Percentiles rank a stretch among this genome's conserved stretches.
phyloP scores from a whole-genome alignment of 768 basidiomycete species.

The Auriculariales sp. region DNA sequence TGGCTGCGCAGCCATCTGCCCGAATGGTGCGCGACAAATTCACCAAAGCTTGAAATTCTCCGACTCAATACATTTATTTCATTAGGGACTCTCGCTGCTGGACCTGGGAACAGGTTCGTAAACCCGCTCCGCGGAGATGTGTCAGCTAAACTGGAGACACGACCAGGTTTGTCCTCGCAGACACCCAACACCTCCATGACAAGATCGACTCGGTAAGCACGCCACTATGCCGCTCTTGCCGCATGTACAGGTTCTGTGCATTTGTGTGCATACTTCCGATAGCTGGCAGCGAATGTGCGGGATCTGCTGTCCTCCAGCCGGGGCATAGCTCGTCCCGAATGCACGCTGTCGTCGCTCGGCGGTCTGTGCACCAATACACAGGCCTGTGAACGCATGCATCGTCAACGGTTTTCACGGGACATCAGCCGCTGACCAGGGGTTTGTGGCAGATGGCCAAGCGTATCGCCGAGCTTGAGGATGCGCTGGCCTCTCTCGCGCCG shows the following conservation, averaged over 20 bases:
- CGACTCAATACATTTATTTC: background rate
- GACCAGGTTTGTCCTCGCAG: background rate
- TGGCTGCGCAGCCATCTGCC: background rate
- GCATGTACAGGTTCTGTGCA: background rate
- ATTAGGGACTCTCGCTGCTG: background rate
- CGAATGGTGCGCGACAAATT: background rate
- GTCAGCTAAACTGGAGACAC: background rate
- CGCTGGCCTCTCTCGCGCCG: conserved; percentile 33
- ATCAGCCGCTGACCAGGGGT: too few species aligned
- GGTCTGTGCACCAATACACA: too few species aligned
- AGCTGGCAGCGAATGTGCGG: too few species aligned
- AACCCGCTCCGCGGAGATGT: too few species aligned
- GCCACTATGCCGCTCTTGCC: background rate
- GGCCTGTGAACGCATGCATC: too few species aligned
- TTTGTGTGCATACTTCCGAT: too few species aligned
- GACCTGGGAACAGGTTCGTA: background rate
- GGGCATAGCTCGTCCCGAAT: too few species aligned
- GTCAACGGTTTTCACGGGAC: too few species aligned
- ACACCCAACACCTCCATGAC: background rate
- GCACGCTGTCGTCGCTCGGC: too few species aligned
- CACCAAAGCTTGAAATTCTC: too few species aligned
- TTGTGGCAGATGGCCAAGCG: background rate
- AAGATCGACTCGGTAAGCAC: background rate
- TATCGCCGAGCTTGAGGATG: conserved; percentile 49
- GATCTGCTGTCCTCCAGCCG: too few species aligned